Conservation (phyloP, 1,284 basidiomycete genomes). For the Cryptococcus depauperatus region DNA sequence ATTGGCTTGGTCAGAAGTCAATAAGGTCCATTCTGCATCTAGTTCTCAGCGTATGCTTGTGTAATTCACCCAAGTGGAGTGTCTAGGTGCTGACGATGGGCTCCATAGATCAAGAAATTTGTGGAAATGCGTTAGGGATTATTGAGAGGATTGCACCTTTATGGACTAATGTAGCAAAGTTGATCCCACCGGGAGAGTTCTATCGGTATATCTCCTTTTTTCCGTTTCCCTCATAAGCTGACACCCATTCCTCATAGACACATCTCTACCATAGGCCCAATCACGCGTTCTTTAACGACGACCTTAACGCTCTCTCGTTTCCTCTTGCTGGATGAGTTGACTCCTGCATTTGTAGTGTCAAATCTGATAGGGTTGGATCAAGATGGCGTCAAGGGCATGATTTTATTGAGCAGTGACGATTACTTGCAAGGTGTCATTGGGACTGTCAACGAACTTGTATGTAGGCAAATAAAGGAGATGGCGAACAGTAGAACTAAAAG, state of each 20-base stretch:
- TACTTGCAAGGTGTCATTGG: slow-evolving; percentile 46
- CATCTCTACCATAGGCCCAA: slow-evolving; percentile 34
- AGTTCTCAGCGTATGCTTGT: slow-evolving; percentile 31
- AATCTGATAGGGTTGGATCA: slow-evolving; percentile 36
- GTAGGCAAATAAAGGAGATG: background rate
- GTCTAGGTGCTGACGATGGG: background rate
- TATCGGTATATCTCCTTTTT: slow-evolving; percentile 28
- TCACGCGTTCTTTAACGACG: slow-evolving; percentile 37
- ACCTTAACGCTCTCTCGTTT: slow-evolving; percentile 39
- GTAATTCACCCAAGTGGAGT: background rate
- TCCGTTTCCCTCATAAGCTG: background rate
- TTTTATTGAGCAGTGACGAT: slow-evolving; percentile 43
- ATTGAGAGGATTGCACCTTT: slow-evolving; percentile 21
- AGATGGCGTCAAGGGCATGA: slow-evolving; percentile 25
- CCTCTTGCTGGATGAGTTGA: slow-evolving; percentile 40
- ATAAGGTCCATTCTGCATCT: slow-evolving; percentile 38
- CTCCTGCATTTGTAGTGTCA: slow-evolving; percentile 33
- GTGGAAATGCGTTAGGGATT: slow-evolving; percentile 30
- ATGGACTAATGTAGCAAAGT: slow-evolving; percentile 33
- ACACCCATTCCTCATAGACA: slow-evolving; percentile 22
- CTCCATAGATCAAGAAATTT: slow-evolving; percentile 30
- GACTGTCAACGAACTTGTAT: slow-evolving; percentile 43
- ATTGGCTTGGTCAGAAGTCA: slow-evolving; percentile 36
- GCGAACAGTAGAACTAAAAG: background rate
- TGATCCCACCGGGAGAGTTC: slow-evolving; percentile 43